Percentiles rank a stretch among this genome's conserved stretches.
These are phyloP conservation scores for Amylocarpus encephaloides DNA, from an alignment of 2,329 filamentous ascomycete species.

Conservation along the genomic window DNA sequence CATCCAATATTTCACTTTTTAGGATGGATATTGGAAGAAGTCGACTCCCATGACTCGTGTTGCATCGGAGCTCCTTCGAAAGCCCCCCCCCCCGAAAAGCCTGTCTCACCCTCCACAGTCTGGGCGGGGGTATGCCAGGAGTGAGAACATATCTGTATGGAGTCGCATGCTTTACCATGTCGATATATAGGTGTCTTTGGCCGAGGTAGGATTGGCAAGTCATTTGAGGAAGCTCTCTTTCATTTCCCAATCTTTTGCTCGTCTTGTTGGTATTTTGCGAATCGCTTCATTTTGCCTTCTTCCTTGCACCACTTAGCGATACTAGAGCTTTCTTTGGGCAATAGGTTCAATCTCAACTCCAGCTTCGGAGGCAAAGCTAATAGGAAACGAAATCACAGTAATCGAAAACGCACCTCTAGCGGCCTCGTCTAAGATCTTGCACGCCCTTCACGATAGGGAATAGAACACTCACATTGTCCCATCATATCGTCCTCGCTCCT, in stretches of 20 bases:
- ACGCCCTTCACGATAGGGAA: constrained; percentile 37
- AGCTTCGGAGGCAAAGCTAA: constrained; percentile 40
- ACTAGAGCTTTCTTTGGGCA: neutral
- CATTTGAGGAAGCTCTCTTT: neutral
- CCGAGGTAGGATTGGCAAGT: too few relatives aligned
- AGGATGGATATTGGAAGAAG: too few relatives aligned
- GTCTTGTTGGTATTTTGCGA: neutral
- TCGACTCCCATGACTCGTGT: too few relatives aligned
- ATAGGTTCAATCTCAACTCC: constrained; percentile 20
- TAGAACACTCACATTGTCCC: constrained; percentile 38
- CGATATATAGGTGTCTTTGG: too few relatives aligned
- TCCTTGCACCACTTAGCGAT: neutral
- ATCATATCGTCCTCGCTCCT: constrained; percentile 48
- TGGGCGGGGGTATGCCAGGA: too few relatives aligned
- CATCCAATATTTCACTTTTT: too few relatives aligned
- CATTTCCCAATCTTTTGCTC: neutral
- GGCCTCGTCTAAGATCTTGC: constrained; percentile 33
- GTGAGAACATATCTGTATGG: too few relatives aligned
- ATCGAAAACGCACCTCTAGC: constrained; percentile 21
- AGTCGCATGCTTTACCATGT: too few relatives aligned
- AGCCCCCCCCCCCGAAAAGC: too few relatives aligned
- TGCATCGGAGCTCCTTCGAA: too few relatives aligned
- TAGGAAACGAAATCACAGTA: constrained; percentile 45
- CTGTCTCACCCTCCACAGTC: too few relatives aligned
- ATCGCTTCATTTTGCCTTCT: neutral